Evolutionary conservation across 768 basidiomycete species (phyloP).

Genomic region (Pleurotus platypus): DNA sequence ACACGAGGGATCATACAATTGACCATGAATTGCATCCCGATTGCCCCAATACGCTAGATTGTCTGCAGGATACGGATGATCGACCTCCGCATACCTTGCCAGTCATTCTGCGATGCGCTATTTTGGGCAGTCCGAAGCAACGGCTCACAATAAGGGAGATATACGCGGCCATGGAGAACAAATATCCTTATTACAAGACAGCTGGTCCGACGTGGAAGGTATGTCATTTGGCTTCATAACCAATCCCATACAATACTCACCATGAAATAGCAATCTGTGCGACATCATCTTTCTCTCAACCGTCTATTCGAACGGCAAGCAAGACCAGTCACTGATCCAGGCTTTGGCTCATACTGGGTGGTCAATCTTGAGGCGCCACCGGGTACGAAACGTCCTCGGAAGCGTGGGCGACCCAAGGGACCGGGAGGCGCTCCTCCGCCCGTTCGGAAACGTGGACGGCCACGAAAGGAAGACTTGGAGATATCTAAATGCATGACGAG

Average conservation of each 20-base stretch:
- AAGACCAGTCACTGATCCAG: slow-evolving; percentile 79
- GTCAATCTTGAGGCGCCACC: slow-evolving; percentile 85
- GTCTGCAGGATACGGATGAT: slow-evolving; percentile 75
- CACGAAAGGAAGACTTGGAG: slow-evolving; percentile 34
- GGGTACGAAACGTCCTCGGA: slow-evolving; percentile 81
- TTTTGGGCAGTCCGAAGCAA: slow-evolving; percentile 71
- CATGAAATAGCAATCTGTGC: slow-evolving; percentile 71
- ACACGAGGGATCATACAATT: slow-evolving; percentile 23
- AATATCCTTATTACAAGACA: slow-evolving; percentile 77
- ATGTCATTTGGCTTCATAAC: slow-evolving; percentile 13
- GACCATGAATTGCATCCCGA: slow-evolving; percentile 66
- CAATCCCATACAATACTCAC: slow-evolving; percentile 11
- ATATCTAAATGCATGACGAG: background rate
- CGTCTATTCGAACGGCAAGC: slow-evolving; percentile 80
- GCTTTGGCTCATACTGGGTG: slow-evolving; percentile 88
- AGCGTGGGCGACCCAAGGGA: slow-evolving; percentile 56
- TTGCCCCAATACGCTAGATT: slow-evolving; percentile 75
- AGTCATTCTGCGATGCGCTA: slow-evolving; percentile 81
- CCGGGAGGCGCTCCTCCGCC: slow-evolving; percentile 1
- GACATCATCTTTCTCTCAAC: slow-evolving; percentile 81
- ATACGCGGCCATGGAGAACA: slow-evolving; percentile 82
- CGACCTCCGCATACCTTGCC: slow-evolving; percentile 83
- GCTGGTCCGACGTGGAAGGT: slow-evolving; percentile 89
- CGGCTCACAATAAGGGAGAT: slow-evolving; percentile 82
- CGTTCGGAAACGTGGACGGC: slow-evolving; percentile 10